Evolutionary conservation across 2,329 filamentous ascomycete species (phyloP).

Genomic region (Colletotrichum scovillei): DNA sequence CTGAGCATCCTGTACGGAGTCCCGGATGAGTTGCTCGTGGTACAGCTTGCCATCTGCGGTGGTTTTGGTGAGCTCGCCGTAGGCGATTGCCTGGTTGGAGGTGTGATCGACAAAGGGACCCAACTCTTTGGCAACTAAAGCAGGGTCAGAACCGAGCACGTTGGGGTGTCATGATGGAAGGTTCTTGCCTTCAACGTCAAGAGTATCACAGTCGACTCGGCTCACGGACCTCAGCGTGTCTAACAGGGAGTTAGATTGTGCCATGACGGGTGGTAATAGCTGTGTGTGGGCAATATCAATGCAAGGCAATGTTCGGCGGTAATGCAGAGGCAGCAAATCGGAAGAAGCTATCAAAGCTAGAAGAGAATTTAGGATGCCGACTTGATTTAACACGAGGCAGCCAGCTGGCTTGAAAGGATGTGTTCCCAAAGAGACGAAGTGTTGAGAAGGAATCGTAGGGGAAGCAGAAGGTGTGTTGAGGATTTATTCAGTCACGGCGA

Average conservation of each 20-base stretch:
- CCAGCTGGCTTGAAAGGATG: not conserved
- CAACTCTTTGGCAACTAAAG: conserved; percentile 44
- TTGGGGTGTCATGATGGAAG: not conserved
- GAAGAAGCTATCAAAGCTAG: not conserved
- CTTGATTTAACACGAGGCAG: not conserved
- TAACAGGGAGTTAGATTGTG: conserved; percentile 18
- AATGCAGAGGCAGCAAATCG: not conserved
- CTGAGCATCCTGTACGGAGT: conserved; percentile 41
- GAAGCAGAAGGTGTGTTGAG: not conserved
- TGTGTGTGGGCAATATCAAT: not conserved
- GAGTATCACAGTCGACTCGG: conserved; percentile 50
- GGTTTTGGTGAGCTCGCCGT: conserved; percentile 43
- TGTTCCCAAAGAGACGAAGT: not conserved
- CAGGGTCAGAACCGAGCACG: conserved; percentile 18
- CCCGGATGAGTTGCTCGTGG: conserved; percentile 43
- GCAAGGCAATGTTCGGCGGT: not conserved
- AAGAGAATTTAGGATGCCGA: not conserved
- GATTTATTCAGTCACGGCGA: not conserved
- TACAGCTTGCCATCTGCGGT: conserved; percentile 38
- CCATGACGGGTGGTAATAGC: not conserved
- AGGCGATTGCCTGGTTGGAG: conserved; percentile 51
- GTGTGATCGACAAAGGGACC: conserved; percentile 51
- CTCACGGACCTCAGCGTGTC: conserved; percentile 35
- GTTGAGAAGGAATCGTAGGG: not conserved
- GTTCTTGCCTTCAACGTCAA: conserved; percentile 45